Evolutionary conservation across 1,139 yeast species (phyloP), one percentile per base, ranked within the genome.

Genomic region (Nakaseomyces delphensis): DNA sequence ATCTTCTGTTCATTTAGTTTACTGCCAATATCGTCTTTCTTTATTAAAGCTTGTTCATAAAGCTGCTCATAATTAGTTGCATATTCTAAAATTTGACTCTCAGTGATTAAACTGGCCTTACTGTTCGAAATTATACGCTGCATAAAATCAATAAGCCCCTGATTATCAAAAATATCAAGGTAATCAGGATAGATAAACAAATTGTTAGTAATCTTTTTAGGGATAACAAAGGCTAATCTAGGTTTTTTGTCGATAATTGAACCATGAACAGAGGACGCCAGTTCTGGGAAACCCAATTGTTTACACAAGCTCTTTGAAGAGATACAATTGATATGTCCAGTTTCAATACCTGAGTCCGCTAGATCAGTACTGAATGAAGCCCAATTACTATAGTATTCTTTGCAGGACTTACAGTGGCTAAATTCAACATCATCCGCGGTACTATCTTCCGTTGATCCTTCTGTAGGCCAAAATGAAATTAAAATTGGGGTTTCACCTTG

Each of bases 401-500:
- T 51, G 51, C 85, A 77, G 44, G 73, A 71, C 20, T 65, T 65
- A 53, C 82, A 77, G 11, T 57, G 49, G 6, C 57, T 53, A 30
- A 74, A 77, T n/a, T 64, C 58, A 2, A 52, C 49, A 32, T 70
- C 71, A 18, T 71, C 64, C n/a, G n/a, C n/a, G 11, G 41, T 23
- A 3, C 50, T 58, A 25, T 63, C 55, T 39, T 63, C 63, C 41
- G 71, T 67, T 27, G 70, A 56, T 39, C 68, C 65, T 2, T 69
- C 60, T 2, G 79, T 65, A 1, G 87, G 85, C 74, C 81, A 81
- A 48, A 82, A 77, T 16, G 83, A 71, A 3, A 83, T 70, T 49
- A 82, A 64, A 39, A 66, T 60, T 1, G 87, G 83, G 19, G 62
- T 61, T 3, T 63, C 57, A 3, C 58, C 63, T 15, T 69, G 65